Base-by-base conservation (phyloP, 2,329 filamentous ascomycete genomes). In the Hymenoscyphus occultus region DNA sequence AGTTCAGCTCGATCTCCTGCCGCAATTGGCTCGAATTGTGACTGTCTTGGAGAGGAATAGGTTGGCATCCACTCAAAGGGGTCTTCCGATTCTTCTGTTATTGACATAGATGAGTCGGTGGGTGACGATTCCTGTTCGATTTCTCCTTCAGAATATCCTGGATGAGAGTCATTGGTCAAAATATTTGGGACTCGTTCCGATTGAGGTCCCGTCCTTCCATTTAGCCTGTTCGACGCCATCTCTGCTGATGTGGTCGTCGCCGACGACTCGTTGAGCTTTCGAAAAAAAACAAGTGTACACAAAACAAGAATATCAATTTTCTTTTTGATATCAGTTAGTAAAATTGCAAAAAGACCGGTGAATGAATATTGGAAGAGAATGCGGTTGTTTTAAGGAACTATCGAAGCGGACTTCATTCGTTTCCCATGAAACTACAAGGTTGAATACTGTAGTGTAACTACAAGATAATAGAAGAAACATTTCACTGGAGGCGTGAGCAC, bases 1-100 rank as follows among this genome's bases (percentile, higher is more conserved):
- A 76, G 56, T 42, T 75, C 65, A 32, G 67, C 70, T 54, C 71
- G 65, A 60, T 74, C 73, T 10, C 70, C 71, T 28, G 62, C 3
- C 5, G 57, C 59, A 35, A 75, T 71, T 19, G 71, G 68, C 57
- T 71, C 67, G 39, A 73, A 75, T 7, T 54, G 48, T 54, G 10
- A 22, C 19, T 54, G 19, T 28, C 19, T 19, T 28, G 22, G 48
- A 4, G 59, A 31, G 13, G 39, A 48, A 32, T 42, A n/a, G 5
- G 59, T 51, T 9, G 13, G 19, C 19, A 40, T 61, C 31, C 59
- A 31, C 35, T 51, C 59, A 2, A 61, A 42, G 12, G 14, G 14
- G 16, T 39, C 19, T 28, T 51, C 39, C 19, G 28, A 19, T n/a
- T 12, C n/a, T 31, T 42, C 16, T 61, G 39, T 22, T 6, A 31